Percentiles rank a stretch among this genome's conserved stretches.
Conservation (phyloP, 140 eudicot genomes). For the Flaveria floridana region DNA sequence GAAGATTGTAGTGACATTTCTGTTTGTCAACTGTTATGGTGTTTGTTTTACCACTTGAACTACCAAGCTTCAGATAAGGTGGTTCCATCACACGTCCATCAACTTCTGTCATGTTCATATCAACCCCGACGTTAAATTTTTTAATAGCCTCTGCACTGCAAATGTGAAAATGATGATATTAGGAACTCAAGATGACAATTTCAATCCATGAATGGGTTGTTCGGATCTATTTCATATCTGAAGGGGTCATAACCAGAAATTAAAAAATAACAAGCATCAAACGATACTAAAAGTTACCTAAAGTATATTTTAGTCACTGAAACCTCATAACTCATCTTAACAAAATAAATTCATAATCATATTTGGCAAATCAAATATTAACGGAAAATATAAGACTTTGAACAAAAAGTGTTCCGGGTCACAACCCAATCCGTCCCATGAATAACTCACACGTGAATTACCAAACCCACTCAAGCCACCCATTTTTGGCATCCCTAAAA, state of each 20-base stretch:
- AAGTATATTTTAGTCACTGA: neutral
- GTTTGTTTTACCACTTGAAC: conserved; percentile 32
- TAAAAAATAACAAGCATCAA: neutral
- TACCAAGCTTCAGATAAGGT: conserved; percentile 55
- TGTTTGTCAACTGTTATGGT: conserved; percentile 33
- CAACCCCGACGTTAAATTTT: conserved; percentile 47
- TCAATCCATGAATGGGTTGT: neutral
- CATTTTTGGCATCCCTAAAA: neutral
- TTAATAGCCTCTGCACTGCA: conserved; percentile 24
- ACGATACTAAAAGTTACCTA: neutral
- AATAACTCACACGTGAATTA: no score
- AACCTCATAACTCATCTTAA: neutral
- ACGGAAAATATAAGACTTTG: neutral
- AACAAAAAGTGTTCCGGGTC: neutral
- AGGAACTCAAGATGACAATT: neutral
- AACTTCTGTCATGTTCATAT: conserved; percentile 6
- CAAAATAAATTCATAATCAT: neutral
- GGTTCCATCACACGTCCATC: conserved; percentile 61
- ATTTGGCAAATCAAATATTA: neutral
- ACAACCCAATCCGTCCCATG: neutral
- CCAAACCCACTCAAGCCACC: neutral
- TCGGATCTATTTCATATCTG: no score
- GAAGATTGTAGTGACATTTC: conserved; percentile 56
- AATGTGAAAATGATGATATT: neutral
- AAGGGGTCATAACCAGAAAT: no score